phyloP scores from a whole-genome alignment of 257 asterid species.

The Solanum etuberosum region DNA sequence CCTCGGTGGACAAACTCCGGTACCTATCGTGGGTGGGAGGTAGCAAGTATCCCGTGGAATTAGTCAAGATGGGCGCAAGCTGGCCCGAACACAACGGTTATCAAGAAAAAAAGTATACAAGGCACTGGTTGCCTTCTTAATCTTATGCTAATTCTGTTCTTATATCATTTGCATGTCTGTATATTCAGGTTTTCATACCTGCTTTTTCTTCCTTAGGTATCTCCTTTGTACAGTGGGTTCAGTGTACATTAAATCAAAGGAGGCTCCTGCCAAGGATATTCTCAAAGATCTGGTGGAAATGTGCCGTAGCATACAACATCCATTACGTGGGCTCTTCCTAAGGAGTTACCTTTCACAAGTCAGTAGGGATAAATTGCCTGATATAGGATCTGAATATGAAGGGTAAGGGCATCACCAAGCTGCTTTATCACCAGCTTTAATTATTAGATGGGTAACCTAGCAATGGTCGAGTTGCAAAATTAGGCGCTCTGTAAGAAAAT shows the following conservation, averaged over 20 bases:
- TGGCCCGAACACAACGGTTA: not conserved
- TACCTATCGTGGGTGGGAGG: not conserved
- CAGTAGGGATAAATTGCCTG: conserved; percentile 92
- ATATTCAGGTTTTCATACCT: not conserved
- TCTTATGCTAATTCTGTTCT: not conserved
- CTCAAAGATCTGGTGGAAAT: conserved; percentile 98
- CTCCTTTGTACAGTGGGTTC: conserved; percentile 95
- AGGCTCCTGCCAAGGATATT: conserved; percentile 96
- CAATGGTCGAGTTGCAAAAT: not conserved
- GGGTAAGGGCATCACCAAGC: conserved; percentile 48
- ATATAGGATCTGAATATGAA: conserved; percentile 92
- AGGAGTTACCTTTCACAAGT: conserved; percentile 99
- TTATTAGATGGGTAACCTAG: not conserved
- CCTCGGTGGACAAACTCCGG: not conserved
- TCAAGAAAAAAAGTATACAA: not conserved
- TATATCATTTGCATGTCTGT: not conserved
- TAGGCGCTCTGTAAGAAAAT: not conserved
- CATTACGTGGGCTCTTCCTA: conserved; percentile 89
- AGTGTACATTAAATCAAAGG: conserved; percentile 90
- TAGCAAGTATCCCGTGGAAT: not conserved
- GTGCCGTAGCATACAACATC: conserved; percentile 97
- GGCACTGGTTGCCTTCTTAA: not conserved
- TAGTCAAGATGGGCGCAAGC: not conserved
- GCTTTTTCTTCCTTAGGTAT: conserved; percentile 44
- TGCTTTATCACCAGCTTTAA: not conserved